Evolutionary conservation across 768 basidiomycete genomes (phyloP).

Genomic region (Naematelia encephala): DNA sequence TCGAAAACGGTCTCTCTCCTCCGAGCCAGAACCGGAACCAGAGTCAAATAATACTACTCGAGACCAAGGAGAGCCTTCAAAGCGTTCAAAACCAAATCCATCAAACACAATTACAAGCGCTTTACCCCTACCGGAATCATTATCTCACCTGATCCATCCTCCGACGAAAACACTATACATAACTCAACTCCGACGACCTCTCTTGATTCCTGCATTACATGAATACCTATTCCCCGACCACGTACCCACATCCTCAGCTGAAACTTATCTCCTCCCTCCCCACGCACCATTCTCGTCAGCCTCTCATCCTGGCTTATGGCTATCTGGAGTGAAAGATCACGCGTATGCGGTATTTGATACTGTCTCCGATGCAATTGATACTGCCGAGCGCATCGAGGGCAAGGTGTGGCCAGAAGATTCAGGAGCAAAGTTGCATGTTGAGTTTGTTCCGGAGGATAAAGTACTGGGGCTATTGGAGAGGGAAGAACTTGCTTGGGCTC

Average conservation of each 20-base stretch:
- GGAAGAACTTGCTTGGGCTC: slow-evolving; percentile 48
- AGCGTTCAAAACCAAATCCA: slow-evolving; percentile 7
- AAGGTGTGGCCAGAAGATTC: slow-evolving; percentile 40
- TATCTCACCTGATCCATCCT: slow-evolving; percentile 43
- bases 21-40: slow-evolving; percentile 11
- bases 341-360: slow-evolving; percentile 34
- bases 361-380: slow-evolving; percentile 20
- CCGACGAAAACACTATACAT: slow-evolving; percentile 48
- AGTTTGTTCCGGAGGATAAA: slow-evolving; percentile 42
- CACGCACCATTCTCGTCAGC: slow-evolving; percentile 26
- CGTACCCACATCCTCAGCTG: background rate
- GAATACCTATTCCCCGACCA: slow-evolving; percentile 29
- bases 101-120: slow-evolving; percentile 7
- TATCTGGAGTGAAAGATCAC: slow-evolving; percentile 41
- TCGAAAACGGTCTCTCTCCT: slow-evolving; percentile 11
- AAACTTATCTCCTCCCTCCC: slow-evolving; percentile 18
- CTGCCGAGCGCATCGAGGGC: slow-evolving; percentile 35
- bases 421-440: slow-evolving; percentile 32
- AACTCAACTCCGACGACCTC: slow-evolving; percentile 46
- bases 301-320: slow-evolving; percentile 33
- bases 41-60: background rate
- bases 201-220: slow-evolving; percentile 34
- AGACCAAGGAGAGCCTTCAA: background rate
- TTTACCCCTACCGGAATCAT: slow-evolving; percentile 22
- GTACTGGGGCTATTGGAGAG: slow-evolving; percentile 36